phyloP scores from a whole-genome alignment of 768 basidiomycete genomes.

The Hygrocybe punicea region DNA sequence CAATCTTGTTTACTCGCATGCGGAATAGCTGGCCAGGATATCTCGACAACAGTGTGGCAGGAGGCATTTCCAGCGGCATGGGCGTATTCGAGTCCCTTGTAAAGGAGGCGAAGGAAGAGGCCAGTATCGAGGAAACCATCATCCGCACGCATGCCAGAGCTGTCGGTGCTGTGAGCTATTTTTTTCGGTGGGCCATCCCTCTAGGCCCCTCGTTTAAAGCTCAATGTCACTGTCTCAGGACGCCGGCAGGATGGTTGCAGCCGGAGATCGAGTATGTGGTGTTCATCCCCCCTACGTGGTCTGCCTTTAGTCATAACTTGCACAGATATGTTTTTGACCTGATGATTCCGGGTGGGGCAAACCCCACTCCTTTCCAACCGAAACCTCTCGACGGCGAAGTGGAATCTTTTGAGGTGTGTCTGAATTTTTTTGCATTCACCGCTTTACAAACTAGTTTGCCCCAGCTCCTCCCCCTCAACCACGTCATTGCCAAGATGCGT shows the following conservation, averaged over 20 bases:
- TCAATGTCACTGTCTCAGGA: constrained; percentile 34
- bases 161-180: constrained; percentile 78
- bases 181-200: constrained; percentile 52
- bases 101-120: constrained; percentile 94
- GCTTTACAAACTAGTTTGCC: neutral
- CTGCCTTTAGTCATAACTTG: neutral
- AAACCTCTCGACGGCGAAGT: constrained; percentile 89
- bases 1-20: neutral
- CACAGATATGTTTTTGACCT: constrained; percentile 83
- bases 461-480: constrained; percentile 64
- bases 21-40: constrained; percentile 69
- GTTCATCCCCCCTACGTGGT: neutral
- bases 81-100: constrained; percentile 68
- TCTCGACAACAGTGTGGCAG: constrained; percentile 89
- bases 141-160: constrained; percentile 56
- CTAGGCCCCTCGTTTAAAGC: neutral
- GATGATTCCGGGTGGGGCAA: constrained; percentile 51
- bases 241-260: constrained; percentile 72
- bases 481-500: constrained; percentile 62
- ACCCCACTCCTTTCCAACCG: constrained; percentile 55
- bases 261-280: constrained; percentile 74
- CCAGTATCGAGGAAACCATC: constrained; percentile 67
- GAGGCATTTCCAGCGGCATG: constrained; percentile 85
- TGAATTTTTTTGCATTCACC: neutral
- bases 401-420: constrained; percentile 67